Evolutionary conservation across 2,329 filamentous ascomycete species (phyloP), one percentile per base, ranked within the genome.

Genomic region (Drechslera avenae): DNA sequence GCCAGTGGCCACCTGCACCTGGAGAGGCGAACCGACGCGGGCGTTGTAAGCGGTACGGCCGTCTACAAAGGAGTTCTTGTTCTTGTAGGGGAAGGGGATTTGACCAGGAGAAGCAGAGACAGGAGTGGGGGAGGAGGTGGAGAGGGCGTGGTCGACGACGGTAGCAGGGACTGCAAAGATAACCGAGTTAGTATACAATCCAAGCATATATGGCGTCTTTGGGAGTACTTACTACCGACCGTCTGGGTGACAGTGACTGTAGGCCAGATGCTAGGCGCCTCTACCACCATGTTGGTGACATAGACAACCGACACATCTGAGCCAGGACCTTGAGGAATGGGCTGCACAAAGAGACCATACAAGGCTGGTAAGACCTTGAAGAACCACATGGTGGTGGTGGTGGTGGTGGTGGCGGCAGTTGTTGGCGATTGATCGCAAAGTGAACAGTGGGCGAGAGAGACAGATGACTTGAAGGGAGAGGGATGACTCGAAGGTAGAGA

Each of bases 161-260:
- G 46, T 54, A 12, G 51, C 41, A 2, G 43, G 23, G n/a, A 50
- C 37, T 52, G 33, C 9, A 14, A 30, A 7, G 5, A 26, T 8
- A 8, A 18, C 13, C 19, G 4, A 33, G 34, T 39, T 19, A 39
- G 12, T 39, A 46, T 32, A 46, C 34, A 39, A 39, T 9, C 35
- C 6, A 9, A 46, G 18, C 33, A 30, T 16, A 10, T 3, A 21
- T 6, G 13, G 18, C 8, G 5, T 7, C 5, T 26, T 12, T 3
- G n/a, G 21, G 23, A n/a, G 2, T n/a, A 53, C 50, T 40, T 37
- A 49, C 45, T 17, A 10, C 52, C 52, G 28, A 54, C 14, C 3
- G 21, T 52, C 9, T 42, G 6, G 5, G 49, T 49, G 10, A 56
- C 45, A 26, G 43, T 48, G 28, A 55, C 18, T 1, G 42, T 54